Conservation (phyloP, 345 rosid genomes). For the Mallotus nudiflorus region DNA sequence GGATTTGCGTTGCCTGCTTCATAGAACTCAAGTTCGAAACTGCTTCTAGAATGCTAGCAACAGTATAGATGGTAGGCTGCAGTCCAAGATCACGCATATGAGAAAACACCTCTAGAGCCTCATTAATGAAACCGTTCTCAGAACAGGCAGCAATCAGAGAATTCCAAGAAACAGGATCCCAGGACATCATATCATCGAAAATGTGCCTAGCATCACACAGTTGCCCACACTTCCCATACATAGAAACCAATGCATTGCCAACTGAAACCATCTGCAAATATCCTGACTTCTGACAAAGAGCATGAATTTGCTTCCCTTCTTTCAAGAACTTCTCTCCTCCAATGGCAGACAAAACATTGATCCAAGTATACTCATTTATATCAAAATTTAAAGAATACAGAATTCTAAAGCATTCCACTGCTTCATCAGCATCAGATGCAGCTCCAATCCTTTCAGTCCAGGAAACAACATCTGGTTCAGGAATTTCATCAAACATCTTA, state of each 20-base stretch:
- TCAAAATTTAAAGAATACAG: slow-evolving; percentile 20
- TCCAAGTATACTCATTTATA: slow-evolving; percentile 36
- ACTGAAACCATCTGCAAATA: slow-evolving; percentile 30
- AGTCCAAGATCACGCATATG: slow-evolving; percentile 20
- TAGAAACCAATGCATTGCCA: slow-evolving; percentile 40
- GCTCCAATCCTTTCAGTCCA: slow-evolving; percentile 48
- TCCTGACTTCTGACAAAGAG: slow-evolving; percentile 37
- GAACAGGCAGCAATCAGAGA: slow-evolving; percentile 41
- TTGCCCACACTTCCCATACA: slow-evolving; percentile 36
- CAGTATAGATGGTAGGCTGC: slow-evolving; percentile 31
- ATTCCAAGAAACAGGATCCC: slow-evolving; percentile 48
- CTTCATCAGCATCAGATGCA: slow-evolving; percentile 35
- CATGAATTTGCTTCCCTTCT: slow-evolving; percentile 40
- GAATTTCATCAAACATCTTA: slow-evolving; percentile 44
- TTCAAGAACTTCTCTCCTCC: slow-evolving; percentile 23
- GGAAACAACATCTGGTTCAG: slow-evolving; percentile 41
- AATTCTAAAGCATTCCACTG: slow-evolving; percentile 28
- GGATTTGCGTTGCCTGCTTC: slow-evolving; percentile 33
- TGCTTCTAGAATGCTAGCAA: slow-evolving; percentile 35
- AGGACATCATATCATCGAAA: slow-evolving; percentile 30
- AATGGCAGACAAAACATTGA: slow-evolving; percentile 33
- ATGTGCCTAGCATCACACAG: slow-evolving; percentile 27
- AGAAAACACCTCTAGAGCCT: slow-evolving; percentile 32
- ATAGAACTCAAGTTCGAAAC: slow-evolving; percentile 31
- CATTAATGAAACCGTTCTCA: slow-evolving; percentile 31